Evolutionary conservation across 2,329 filamentous ascomycete genomes (phyloP).

Genomic region (Pseudopyricularia javanii): DNA sequence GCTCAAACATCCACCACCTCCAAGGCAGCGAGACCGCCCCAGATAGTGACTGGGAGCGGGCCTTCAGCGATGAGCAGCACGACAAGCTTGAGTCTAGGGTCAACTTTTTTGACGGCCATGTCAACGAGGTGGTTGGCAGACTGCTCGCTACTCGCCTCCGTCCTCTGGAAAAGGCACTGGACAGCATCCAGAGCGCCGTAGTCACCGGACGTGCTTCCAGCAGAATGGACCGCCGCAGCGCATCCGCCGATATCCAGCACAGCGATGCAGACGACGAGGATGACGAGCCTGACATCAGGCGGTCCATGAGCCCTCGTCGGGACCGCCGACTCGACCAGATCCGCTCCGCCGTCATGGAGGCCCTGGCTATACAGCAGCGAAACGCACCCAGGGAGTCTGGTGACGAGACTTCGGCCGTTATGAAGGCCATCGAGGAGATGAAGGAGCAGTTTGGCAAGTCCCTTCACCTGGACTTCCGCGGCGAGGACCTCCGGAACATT

Average conservation of each 20-base stretch:
- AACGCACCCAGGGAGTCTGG: slow-evolving; percentile 13
- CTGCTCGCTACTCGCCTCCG: slow-evolving; percentile 65
- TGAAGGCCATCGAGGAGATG: slow-evolving; percentile 56
- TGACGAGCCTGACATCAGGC: slow-evolving; percentile 47
- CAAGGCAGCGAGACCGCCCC: slow-evolving; percentile 52
- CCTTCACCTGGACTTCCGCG: slow-evolving; percentile 29
- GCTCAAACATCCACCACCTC: slow-evolving; percentile 40
- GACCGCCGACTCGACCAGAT: slow-evolving; percentile 79
- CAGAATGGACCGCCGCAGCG: slow-evolving; percentile 48
- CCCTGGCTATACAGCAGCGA: slow-evolving; percentile 46
- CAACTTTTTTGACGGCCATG: slow-evolving; percentile 81
- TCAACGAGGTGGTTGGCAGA: slow-evolving; percentile 73
- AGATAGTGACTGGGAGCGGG: slow-evolving; percentile 85
- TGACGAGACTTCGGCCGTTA: slow-evolving; percentile 35
- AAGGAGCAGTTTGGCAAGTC: slow-evolving; percentile 38
- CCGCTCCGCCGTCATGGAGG: slow-evolving; percentile 59
- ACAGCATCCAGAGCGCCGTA: slow-evolving; percentile 57
- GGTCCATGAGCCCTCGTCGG: slow-evolving; percentile 64
- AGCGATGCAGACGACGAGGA: slow-evolving; percentile 95
- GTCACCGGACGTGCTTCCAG: slow-evolving; percentile 41
- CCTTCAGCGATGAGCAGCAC: slow-evolving; percentile 71
- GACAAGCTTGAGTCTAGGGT: slow-evolving; percentile 71
- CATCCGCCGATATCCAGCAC: slow-evolving; percentile 58
- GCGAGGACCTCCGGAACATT: slow-evolving; percentile 45
- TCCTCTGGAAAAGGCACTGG: slow-evolving; percentile 70